Evolutionary conservation across 768 basidiomycete species (phyloP), one percentile per base, ranked within the genome.

Genomic region (Calocybe indica): DNA sequence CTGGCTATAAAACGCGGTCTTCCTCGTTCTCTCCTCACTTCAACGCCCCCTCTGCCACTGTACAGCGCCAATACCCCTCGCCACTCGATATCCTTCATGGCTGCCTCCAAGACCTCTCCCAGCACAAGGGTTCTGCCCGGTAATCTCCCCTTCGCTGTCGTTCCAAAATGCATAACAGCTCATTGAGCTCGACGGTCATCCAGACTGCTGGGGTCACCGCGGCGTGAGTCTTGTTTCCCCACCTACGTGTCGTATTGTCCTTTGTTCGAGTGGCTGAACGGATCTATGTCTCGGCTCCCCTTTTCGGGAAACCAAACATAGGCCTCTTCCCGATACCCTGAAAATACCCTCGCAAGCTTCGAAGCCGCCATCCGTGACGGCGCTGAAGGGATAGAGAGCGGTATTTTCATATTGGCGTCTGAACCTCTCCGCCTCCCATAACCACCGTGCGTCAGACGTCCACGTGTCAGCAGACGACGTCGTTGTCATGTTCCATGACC

Each of bases 401-500:
- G 95, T 96, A 93, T 70, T 81, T 69, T 72, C 53, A 57, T 52
- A 43, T 46, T 46, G 61, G 59, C 62, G 57, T 61, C 65, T 64
- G 46, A 57, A 58, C 62, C 69, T 51, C 53, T 55, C 56, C 53
- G 52, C 13, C 35, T 43, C 66, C 67, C 73, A 68, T 82, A 73
- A 83, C 79, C 64, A 62, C 57, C 59, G 58, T 69, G 35, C 68
- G 63, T 57, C 79, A 95, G 94, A 96, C 80, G 92, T 97, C 58
- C 94, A 97, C 67, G 85, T 95, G 58, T 91, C 94, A 33, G 68
- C 71, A 54, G 95, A 99, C 65, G 76, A 82, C 59, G 80, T 89
- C 36, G 85, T 98, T 32, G 67, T 97, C 41, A 91, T 97, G 89
- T 97, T 95, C 70, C 95, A 99, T 66, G 95, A 97, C 65, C 88